Conservation (phyloP, 495 filamentous ascomycete genomes). For the Aspergillus panamensis region DNA sequence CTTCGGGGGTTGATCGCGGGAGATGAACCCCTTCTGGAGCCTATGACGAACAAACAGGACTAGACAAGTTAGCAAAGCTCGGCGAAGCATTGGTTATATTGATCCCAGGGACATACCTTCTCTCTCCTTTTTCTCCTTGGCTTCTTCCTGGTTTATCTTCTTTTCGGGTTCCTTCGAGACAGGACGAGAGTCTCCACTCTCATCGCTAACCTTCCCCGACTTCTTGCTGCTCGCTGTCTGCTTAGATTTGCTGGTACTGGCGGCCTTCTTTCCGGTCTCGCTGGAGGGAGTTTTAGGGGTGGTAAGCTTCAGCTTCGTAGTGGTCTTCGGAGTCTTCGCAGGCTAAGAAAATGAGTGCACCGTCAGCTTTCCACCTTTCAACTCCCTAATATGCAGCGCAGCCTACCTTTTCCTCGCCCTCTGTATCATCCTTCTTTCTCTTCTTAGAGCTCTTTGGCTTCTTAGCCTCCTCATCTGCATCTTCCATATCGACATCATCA, state of each 20-base stretch:
- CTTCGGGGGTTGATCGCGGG: slow-evolving; percentile 72
- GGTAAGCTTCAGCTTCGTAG: slow-evolving; percentile 51
- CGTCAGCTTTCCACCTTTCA: not conserved
- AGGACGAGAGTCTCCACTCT: slow-evolving; percentile 38
- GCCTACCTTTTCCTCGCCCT: slow-evolving; percentile 40
- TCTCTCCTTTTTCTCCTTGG: slow-evolving; percentile 63
- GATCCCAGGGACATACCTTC: slow-evolving; percentile 48
- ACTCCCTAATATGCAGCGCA: not conserved
- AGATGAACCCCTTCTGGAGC: slow-evolving; percentile 86
- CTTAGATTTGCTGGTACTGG: slow-evolving; percentile 60
- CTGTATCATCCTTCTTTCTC: slow-evolving; percentile 64
- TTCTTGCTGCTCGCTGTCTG: slow-evolving; percentile 38
- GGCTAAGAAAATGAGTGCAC: slow-evolving; percentile 28
- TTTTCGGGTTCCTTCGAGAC: slow-evolving; percentile 53
- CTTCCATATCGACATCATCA: slow-evolving; percentile 73
- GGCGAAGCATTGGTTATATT: not conserved
- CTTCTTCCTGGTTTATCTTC: slow-evolving; percentile 55
- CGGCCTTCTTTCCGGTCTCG: slow-evolving; percentile 46
- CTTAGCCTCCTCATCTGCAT: slow-evolving; percentile 53
- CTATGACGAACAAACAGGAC: slow-evolving; percentile 85
- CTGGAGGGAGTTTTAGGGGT: slow-evolving; percentile 50
- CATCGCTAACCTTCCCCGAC: slow-evolving; percentile 42
- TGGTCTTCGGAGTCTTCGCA: slow-evolving; percentile 59
- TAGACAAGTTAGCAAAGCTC: slow-evolving; percentile 18
- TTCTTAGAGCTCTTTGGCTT: slow-evolving; percentile 59